Evolutionary conservation across 2,329 filamentous ascomycete genomes (phyloP).

Genomic region (Drechmeria coniospora): DNA sequence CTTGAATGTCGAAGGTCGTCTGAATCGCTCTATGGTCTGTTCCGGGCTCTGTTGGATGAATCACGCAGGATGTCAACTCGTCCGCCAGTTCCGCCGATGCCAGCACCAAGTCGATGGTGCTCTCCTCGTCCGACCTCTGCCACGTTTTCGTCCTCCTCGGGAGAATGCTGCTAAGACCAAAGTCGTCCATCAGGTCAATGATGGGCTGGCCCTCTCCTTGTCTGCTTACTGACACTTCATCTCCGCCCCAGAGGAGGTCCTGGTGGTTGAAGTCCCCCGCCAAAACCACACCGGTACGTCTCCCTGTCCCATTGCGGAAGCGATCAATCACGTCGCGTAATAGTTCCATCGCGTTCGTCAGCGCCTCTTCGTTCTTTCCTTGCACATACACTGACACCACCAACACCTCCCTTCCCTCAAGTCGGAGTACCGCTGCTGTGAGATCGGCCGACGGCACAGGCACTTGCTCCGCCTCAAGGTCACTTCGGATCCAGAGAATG

Average conservation of each 20-base stretch:
- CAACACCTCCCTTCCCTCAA: conserved; percentile 1
- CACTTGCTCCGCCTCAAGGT: not conserved
- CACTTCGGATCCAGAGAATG: not conserved
- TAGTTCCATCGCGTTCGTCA: not conserved
- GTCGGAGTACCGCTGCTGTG: not conserved
- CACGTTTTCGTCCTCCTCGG: conserved; percentile 19
- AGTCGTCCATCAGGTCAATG: conserved; percentile 19
- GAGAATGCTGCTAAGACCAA: conserved; percentile 16
- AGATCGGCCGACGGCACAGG: no score
- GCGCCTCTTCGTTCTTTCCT: not conserved
- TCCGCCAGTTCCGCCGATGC: conserved; percentile 8
- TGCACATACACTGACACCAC: conserved; percentile 2
- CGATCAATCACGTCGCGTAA: not conserved
- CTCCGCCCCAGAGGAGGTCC: conserved; percentile 8
- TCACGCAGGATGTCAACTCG: conserved; percentile 5
- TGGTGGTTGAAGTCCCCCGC: conserved; percentile 8
- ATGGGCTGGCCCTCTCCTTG: conserved; percentile 21
- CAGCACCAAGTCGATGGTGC: conserved; percentile 13
- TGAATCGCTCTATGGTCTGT: conserved; percentile 17
- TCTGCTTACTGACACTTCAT: conserved; percentile 6
- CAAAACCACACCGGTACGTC: conserved; percentile 3
- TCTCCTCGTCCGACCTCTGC: conserved; percentile 9
- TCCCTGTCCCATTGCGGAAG: not conserved
- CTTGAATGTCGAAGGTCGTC: conserved; percentile 12
- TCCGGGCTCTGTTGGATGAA: conserved; percentile 8